Evolutionary conservation across 2,329 filamentous ascomycete genomes (phyloP), one percentile per base, ranked within the genome.

Genomic region (Botrytis medusae): DNA sequence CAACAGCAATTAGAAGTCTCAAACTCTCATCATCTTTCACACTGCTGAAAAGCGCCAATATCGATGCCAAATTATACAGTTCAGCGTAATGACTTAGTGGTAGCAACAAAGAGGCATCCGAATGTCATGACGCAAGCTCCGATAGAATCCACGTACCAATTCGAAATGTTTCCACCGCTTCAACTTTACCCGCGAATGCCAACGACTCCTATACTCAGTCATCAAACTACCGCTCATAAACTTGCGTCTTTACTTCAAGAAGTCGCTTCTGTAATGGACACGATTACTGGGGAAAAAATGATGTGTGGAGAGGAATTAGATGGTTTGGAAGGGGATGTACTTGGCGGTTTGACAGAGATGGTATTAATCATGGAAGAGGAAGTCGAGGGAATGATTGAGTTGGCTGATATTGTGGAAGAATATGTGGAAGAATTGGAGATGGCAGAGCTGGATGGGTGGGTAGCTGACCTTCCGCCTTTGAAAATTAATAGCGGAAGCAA

Each of bases 301-400:
- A 72, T 72, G 62, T 72, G 71, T 48, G 62, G 62, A 3, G 71
- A 72, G 32, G 71, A 72, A 37, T 14, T 72, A 2, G 48, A 68
- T 37, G 40, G 62, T 14, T n/a, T 68, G 22, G 71, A 72, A 25
- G 48, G 71, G 6, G 44, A 60, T 44, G 62, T 72, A 25, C 62
- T 72, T 16, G 71, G 71, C 9, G 62, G 57, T 2, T 68, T 72
- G 37, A 72, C 62, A 44, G 71, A 72, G 46, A 44, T 72, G 51
- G 71, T 72, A 16, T 32, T 68, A 7, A 69, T 72, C 12, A 69
- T 72, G 63, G 71, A 72, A 60, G 40, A 72, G n/a, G 71, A 72
- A 69, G 71, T 72, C 14, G 63, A 72, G 57, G 29, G 12, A 1
- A 68, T 72, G 63, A 40, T 72, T 42, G 54, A 72, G 63, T 37